A percentile compares a stretch with the other conserved stretches of the same genome.
Conservation (phyloP, 306 rosid genomes). For the Cucumis melo region DNA sequence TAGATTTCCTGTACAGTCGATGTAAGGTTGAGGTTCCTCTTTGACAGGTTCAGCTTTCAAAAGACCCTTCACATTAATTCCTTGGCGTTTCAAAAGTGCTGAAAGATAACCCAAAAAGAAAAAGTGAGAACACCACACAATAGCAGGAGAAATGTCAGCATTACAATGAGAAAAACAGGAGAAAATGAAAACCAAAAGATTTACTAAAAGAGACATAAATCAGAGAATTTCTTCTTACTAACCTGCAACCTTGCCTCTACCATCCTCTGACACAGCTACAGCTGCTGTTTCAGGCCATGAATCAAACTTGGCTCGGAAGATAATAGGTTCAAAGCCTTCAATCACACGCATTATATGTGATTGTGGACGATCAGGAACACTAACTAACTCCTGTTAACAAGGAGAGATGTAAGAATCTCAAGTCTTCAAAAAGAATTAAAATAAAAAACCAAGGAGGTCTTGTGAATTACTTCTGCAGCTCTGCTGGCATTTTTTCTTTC, state of each 20-base stretch:
- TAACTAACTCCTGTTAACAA: slow-evolving; percentile 50
- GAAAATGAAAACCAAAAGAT: neutral
- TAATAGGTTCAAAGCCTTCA: slow-evolving; percentile 92
- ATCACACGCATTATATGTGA: slow-evolving; percentile 73
- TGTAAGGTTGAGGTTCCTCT: slow-evolving; percentile 77
- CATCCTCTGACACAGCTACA: slow-evolving; percentile 63
- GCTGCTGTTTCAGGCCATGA: slow-evolving; percentile 71
- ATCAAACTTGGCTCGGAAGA: slow-evolving; percentile 75
- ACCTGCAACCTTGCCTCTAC: slow-evolving; percentile 99
- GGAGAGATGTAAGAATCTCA: neutral
- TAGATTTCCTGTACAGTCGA: slow-evolving; percentile 91
- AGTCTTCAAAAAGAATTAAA: slow-evolving; percentile 1
- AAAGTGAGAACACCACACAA: neutral
- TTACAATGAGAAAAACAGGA: neutral
- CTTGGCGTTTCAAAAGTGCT: slow-evolving; percentile 97
- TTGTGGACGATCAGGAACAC: slow-evolving; percentile 37
- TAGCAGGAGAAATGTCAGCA: neutral
- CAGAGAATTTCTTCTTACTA: slow-evolving; percentile 18
- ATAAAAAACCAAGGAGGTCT: slow-evolving; percentile 8
- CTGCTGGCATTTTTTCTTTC: slow-evolving; percentile 71
- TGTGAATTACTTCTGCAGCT: slow-evolving; percentile 60
- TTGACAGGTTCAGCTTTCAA: slow-evolving; percentile 67
- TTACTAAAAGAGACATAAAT: neutral
- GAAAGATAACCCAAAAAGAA: slow-evolving; percentile 11
- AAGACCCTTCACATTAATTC: slow-evolving; percentile 90